Base-by-base conservation (phyloP, 192 early-diverging fungal species). In the Coemansia sp. region DNA sequence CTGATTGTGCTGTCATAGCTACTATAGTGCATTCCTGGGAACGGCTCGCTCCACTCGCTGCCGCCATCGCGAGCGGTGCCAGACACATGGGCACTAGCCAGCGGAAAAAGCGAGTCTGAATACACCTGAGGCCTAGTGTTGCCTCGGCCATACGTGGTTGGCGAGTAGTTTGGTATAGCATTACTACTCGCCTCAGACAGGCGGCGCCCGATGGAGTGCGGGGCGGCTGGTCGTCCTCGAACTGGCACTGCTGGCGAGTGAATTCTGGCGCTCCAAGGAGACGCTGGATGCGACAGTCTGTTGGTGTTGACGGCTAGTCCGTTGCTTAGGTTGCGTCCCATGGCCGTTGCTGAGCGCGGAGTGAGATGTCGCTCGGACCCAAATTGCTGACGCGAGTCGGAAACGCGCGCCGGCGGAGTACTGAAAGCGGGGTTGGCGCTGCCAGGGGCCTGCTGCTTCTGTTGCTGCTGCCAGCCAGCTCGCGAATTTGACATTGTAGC, bases 21-120 rank as follows among this genome's bases (percentile, higher is more conserved):
- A 55, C 51, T 55, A 55, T 55, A 55, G 51, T 55, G 51, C 51
- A 55, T 27, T 27, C 51, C 51, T 55, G 51, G 51, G 51, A 55
- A 55, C 51, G 51, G 51, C 25, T 55, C 51, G 10, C 51, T 5
- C 51, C 8, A 15, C 51, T 55, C 51, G 27, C 25, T 29, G 21
- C 44, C 5, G 19, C 46, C 46, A 50, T 50, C 46, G 9, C 46
- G 46, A 50, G 46, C 9, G 46, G 46, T 50, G 46, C 51, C 27
- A 27, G 25, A 19, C 51, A 55, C 51, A 29, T 14, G 23, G 25
- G 51, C 51, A 19, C 51, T 55, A 3, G 51, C 51, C 51, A 29
- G 51, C 25, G 23, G 51, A 31, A 29, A 27, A 5, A 55, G 51
- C 25, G 51, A 12, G 14, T 48, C 46, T 19, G 46, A 5, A 9